Percentiles rank a stretch among this genome's conserved stretches.
phyloP scores from a whole-genome alignment of 2,329 filamentous ascomycete species.

The Pyricularia grisea region DNA sequence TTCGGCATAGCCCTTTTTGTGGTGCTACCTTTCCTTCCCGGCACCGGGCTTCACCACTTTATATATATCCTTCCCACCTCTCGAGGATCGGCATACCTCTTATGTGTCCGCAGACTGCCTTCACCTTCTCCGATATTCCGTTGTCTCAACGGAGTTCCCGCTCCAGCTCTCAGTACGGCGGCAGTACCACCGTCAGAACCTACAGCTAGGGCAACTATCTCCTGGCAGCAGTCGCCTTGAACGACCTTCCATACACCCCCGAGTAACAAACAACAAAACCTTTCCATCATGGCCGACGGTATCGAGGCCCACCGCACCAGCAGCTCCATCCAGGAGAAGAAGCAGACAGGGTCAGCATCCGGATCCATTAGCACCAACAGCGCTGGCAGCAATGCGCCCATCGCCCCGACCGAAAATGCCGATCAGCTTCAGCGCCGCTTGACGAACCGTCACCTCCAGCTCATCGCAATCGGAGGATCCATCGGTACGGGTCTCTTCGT shows the following conservation, averaged over 20 bases:
- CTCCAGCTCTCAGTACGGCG: conserved; percentile 1
- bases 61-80: not conserved
- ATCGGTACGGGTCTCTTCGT: conserved; percentile 52
- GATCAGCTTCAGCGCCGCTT: conserved; percentile 33
- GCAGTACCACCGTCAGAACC: not conserved
- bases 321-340: not conserved
- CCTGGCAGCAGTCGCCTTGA: not conserved
- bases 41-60: not conserved
- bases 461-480: conserved; percentile 49
- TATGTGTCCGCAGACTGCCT: not conserved
- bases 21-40: not conserved
- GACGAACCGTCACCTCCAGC: conserved; percentile 45
- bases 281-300: not conserved
- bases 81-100: not conserved
- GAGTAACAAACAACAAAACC: not conserved
- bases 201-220: not conserved
- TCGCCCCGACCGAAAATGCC: conserved; percentile 1
- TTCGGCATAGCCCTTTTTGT: not conserved
- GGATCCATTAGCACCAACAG: not conserved
- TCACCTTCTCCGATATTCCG: not conserved
- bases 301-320: not conserved
- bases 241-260: not conserved
- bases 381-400: not conserved
- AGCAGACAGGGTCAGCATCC: not conserved
- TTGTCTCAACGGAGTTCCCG: conserved; percentile 3